A percentile compares a stretch with the other conserved stretches of the same genome.
Evolutionary conservation across 495 filamentous ascomycete genomes (phyloP).

Genomic region (Penicillium ucsense): DNA sequence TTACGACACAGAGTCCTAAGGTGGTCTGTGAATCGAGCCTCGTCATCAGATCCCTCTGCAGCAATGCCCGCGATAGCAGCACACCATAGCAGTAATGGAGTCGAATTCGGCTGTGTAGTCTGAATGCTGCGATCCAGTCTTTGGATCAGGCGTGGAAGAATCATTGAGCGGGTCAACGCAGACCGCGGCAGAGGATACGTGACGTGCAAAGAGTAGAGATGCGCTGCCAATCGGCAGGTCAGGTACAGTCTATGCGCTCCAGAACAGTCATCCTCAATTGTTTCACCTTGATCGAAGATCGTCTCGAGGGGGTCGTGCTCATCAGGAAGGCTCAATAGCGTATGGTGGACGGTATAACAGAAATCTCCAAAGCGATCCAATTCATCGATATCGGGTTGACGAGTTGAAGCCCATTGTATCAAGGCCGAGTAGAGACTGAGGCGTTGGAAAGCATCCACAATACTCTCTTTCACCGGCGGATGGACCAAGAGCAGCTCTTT

Average conservation of each 20-base stretch:
- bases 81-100: not conserved
- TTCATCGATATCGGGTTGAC: not conserved
- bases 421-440: not conserved
- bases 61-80: not conserved
- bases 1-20: not conserved
- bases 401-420: not conserved
- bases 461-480: not conserved
- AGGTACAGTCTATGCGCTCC: not conserved
- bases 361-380: not conserved
- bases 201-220: not conserved
- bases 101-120: not conserved
- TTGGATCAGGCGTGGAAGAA: not conserved
- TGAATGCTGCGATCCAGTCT: not conserved
- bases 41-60: not conserved
- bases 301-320: not conserved
- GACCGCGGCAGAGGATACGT: not conserved
- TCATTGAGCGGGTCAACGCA: not conserved
- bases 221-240: not conserved
- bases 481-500: not conserved
- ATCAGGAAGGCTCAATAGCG: not conserved
- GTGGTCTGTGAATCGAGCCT: not conserved
- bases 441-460: not conserved
- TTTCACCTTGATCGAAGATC: not conserved
- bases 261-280: not conserved
- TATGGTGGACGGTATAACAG: not conserved